Conservation (phyloP, 2,329 filamentous ascomycete genomes). For the Trichophyton rubrum region DNA sequence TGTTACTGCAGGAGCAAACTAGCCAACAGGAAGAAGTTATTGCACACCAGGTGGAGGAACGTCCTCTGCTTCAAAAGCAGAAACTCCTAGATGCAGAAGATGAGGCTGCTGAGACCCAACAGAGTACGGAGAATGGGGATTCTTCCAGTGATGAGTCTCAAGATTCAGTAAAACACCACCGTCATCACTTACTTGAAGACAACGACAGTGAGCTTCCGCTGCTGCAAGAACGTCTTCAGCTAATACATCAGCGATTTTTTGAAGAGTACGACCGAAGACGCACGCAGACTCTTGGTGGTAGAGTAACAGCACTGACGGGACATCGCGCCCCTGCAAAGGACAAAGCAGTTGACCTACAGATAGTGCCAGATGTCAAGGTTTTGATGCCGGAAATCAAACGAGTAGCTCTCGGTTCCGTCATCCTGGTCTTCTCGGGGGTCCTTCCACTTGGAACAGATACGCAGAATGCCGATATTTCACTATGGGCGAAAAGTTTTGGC, state of each 20-base stretch:
- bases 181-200: conserved; percentile 72
- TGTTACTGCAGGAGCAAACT: conserved; percentile 59
- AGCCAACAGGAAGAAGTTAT: conserved; percentile 79
- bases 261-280: conserved; percentile 57
- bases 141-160: conserved; percentile 29
- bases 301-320: conserved; percentile 40
- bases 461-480: conserved; percentile 68
- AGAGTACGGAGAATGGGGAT: conserved; percentile 36
- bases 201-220: conserved; percentile 71
- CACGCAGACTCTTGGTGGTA: conserved; percentile 32
- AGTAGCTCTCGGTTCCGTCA: conserved; percentile 58
- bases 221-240: conserved; percentile 62
- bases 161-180: conserved; percentile 29
- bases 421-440: conserved; percentile 81
- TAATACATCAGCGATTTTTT: conserved; percentile 70
- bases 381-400: conserved; percentile 76
- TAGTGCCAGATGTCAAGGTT: conserved; percentile 71
- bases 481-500: conserved; percentile 79
- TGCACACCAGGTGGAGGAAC: conserved; percentile 76
- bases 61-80: conserved; percentile 83
- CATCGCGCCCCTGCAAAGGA: conserved; percentile 33
- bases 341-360: conserved; percentile 39
- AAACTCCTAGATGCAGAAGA: conserved; percentile 80
- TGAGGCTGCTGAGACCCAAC: conserved; percentile 43
- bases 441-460: conserved; percentile 72